These are phyloP conservation scores for Lyophyllum shimeji DNA, from an alignment of 768 basidiomycete species.

Conservation along the genomic window DNA sequence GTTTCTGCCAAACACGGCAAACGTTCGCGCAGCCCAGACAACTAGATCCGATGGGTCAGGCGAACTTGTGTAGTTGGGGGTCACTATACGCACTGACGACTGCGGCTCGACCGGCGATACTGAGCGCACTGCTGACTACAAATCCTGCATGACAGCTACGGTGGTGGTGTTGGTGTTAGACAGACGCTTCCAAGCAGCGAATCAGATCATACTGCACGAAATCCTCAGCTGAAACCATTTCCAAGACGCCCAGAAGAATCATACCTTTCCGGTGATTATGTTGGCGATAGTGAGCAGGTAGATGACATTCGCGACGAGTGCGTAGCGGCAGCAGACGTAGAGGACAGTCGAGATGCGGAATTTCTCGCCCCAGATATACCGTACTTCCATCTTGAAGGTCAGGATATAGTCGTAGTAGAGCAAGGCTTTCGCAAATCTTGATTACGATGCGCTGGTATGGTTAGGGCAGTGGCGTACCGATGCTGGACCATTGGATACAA, in stretches of 20 bases:
- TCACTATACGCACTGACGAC: conserved; percentile 22
- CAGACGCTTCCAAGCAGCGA: neutral
- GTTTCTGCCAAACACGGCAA: conserved; percentile 24
- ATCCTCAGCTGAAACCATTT: neutral
- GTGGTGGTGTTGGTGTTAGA: neutral
- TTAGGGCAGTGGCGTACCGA: conserved; percentile 5
- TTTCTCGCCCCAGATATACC: conserved; percentile 25
- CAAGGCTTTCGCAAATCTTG: conserved; percentile 11
- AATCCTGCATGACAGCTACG: conserved; percentile 30
- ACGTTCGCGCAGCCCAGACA: conserved; percentile 20
- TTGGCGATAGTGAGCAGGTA: conserved; percentile 24
- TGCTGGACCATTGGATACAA: conserved; percentile 18
- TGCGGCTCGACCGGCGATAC: conserved; percentile 27
- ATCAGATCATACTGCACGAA: neutral
- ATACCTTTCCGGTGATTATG: conserved; percentile 15
- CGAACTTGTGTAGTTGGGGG: conserved; percentile 1
- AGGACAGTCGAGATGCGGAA: conserved; percentile 26
- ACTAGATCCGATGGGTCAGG: neutral
- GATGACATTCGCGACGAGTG: conserved; percentile 24
- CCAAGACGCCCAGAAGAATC: neutral
- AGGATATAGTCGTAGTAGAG: conserved; percentile 27
- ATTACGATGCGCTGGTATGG: neutral
- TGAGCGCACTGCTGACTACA: conserved; percentile 25
- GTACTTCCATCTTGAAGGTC: conserved; percentile 24
- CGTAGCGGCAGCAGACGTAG: conserved; percentile 28